These are phyloP conservation scores for Fusarium heterosporum DNA, from an alignment of 2,329 filamentous ascomycete species.

Conservation along the genomic window DNA sequence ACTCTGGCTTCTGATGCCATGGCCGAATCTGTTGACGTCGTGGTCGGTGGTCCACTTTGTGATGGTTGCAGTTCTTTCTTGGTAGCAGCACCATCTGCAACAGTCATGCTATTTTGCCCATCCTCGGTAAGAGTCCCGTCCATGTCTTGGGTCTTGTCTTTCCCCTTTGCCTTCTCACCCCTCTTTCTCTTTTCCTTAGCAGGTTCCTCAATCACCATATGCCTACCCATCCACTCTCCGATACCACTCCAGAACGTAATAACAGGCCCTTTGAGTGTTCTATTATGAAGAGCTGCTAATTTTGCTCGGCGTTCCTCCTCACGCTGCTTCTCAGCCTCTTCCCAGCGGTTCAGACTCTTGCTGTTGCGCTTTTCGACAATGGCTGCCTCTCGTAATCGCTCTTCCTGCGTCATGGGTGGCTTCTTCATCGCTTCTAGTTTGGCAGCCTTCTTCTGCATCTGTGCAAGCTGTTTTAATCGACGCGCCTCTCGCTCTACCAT, in stretches of 20 bases:
- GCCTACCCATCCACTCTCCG: conserved; percentile 80
- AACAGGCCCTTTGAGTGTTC: conserved; percentile 87
- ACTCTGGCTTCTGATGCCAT: conserved; percentile 3
- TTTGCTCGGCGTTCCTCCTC: conserved; percentile 85
- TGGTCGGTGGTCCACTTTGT: conserved; percentile 11
- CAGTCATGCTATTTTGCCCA: not conserved
- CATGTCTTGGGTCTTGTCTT: conserved; percentile 41
- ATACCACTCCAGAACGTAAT: conserved; percentile 95
- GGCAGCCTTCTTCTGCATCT: conserved; percentile 76
- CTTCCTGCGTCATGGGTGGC: conserved; percentile 85
- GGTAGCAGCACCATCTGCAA: conserved; percentile 1
- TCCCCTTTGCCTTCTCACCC: conserved; percentile 50
- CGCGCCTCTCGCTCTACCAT: conserved; percentile 79
- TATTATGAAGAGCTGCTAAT: conserved; percentile 87
- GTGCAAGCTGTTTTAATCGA: conserved; percentile 75
- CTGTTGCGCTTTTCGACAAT: conserved; percentile 86
- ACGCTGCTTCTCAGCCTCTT: conserved; percentile 89
- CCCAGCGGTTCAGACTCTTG: conserved; percentile 93
- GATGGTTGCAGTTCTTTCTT: conserved; percentile 22
- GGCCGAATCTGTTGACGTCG: conserved; percentile 1
- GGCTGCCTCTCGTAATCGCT: conserved; percentile 85
- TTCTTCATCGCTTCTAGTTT: conserved; percentile 80
- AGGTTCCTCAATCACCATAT: conserved; percentile 72
- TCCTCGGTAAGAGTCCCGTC: conserved; percentile 27
- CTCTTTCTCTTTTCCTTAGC: conserved; percentile 67